Conservation (phyloP, 306 rosid species). For the Trifolium subterraneum region DNA sequence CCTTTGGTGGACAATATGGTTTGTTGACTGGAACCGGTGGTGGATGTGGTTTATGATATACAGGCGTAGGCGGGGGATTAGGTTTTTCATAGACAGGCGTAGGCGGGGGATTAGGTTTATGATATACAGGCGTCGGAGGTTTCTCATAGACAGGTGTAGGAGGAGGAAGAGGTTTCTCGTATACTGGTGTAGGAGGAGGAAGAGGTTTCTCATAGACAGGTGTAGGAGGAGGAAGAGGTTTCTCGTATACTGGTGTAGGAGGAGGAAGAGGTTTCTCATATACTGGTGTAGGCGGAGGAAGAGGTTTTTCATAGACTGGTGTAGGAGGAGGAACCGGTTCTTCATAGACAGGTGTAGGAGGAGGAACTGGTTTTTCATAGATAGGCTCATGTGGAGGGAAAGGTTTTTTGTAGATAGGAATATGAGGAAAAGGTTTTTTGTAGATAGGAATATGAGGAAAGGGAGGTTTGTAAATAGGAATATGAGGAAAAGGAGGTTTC, state of each 20-base stretch:
- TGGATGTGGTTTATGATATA: slow-evolving; percentile 31
- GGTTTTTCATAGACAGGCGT: slow-evolving; percentile 27
- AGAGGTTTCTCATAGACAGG: slow-evolving; percentile 18
- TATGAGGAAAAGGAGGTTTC: slow-evolving; percentile 47
- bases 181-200: slow-evolving; percentile 1
- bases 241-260: neutral
- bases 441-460: neutral
- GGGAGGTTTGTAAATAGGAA: neutral
- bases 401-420: neutral
- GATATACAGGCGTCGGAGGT: slow-evolving; percentile 8
- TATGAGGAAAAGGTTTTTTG: too few species aligned
- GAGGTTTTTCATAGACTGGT: slow-evolving; percentile 28
- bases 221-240: slow-evolving; percentile 17
- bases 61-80: slow-evolving; percentile 41
- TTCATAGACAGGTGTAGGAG: neutral
- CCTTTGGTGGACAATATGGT: neutral
- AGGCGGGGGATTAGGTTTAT: neutral
- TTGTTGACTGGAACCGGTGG: slow-evolving; percentile 21
- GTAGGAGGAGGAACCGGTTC: neutral
- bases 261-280: slow-evolving; percentile 44
- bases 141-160: slow-evolving; percentile 17
- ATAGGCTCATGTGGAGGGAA: neutral
- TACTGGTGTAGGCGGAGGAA: slow-evolving; percentile 41
- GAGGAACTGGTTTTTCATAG: neutral
- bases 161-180: slow-evolving; percentile 8